These are phyloP conservation scores for Fraxinus dipetala DNA, from an alignment of 305 asterid genomes.

Conservation along the genomic window DNA sequence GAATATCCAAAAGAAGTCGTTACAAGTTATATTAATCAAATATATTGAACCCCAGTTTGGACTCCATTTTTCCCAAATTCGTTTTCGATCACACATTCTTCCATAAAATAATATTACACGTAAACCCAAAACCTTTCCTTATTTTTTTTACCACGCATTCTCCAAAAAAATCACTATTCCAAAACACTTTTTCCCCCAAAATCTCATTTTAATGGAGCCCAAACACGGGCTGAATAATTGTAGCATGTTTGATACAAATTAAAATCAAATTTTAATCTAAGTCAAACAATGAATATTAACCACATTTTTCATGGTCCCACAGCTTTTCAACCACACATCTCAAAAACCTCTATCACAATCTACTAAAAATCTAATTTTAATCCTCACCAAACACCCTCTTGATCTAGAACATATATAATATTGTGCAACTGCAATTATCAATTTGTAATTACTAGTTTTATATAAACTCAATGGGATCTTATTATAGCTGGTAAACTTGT, in stretches of 20 bases:
- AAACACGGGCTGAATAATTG: no score
- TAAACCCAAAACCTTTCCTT: background rate
- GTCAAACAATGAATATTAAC: no score
- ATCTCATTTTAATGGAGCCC: no score
- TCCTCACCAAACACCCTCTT: no score
- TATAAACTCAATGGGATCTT: background rate
- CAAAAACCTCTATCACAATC: no score
- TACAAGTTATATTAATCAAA: background rate
- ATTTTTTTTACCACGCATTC: background rate
- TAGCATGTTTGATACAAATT: no score
- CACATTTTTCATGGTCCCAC: no score
- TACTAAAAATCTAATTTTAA: no score
- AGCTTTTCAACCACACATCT: no score
- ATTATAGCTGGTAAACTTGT: background rate
- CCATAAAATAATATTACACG: background rate
- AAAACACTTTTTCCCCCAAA: background rate
- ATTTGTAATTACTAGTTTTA: background rate
- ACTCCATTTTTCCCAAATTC: background rate
- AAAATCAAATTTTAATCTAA: no score
- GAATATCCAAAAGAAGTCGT: background rate
- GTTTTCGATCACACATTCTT: background rate
- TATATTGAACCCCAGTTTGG: background rate
- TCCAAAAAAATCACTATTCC: background rate
- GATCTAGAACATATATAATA: background rate
- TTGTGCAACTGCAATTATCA: background rate